Evolutionary conservation across 1,284 basidiomycete genomes (phyloP).

Genomic region (Rhizopogon hawkerae): DNA sequence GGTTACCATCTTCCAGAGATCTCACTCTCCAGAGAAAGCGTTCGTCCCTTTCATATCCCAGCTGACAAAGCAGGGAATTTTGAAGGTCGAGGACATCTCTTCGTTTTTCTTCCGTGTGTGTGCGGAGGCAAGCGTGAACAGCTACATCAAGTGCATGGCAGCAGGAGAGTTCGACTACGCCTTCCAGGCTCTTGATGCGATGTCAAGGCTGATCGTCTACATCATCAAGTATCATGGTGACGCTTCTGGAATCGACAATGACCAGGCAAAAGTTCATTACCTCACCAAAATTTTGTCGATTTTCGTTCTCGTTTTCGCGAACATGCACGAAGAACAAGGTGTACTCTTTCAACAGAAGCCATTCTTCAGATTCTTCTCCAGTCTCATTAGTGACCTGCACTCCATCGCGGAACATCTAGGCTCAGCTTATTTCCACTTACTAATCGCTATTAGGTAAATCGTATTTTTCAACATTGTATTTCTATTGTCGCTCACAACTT

Average conservation of each 20-base stretch:
- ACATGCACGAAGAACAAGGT: constrained; percentile 92
- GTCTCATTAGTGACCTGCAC: constrained; percentile 87
- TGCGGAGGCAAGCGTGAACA: constrained; percentile 89
- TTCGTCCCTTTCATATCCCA: constrained; percentile 98
- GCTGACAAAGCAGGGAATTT: constrained; percentile 91
- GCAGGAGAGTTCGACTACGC: constrained; percentile 70
- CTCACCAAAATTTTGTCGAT: constrained; percentile 97
- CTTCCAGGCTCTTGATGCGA: constrained; percentile 92
- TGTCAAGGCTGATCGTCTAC: constrained; percentile 91
- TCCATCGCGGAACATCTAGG: constrained; percentile 78
- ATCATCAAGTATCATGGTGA: constrained; percentile 99
- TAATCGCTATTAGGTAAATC: constrained; percentile 78
- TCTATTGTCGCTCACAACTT: constrained; percentile 11
- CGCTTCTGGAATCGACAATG: constrained; percentile 78
- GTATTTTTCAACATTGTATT: constrained; percentile 4
- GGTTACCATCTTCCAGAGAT: constrained; percentile 91
- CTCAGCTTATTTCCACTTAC: constrained; percentile 80
- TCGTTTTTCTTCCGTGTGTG: constrained; percentile 99
- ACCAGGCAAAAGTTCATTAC: constrained; percentile 94
- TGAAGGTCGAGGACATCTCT: constrained; percentile 94
- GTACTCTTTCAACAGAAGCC: constrained; percentile 93
- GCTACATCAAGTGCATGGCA: constrained; percentile 82
- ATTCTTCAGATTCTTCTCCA: constrained; percentile 98
- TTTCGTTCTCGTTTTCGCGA: constrained; percentile 91
- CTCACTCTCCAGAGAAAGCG: constrained; percentile 83